These are phyloP conservation scores for Nothophaeocryptopus gaeumannii DNA, from an alignment of 2,329 filamentous ascomycete genomes.

Conservation along the genomic window DNA sequence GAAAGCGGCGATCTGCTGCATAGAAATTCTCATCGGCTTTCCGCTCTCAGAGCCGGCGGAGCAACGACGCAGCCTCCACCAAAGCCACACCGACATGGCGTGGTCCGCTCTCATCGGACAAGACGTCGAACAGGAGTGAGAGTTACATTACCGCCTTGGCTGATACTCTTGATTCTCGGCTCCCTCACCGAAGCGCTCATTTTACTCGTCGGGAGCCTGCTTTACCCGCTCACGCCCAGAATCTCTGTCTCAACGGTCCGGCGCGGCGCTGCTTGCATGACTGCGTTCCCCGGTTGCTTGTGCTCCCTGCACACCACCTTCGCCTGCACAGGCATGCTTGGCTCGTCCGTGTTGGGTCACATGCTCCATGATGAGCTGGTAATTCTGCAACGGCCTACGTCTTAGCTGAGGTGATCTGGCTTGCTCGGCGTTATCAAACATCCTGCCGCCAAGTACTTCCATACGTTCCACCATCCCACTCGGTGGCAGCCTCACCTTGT, in stretches of 20 bases:
- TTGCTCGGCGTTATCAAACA: conserved; percentile 17
- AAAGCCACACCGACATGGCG: no score
- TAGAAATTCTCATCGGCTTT: no score
- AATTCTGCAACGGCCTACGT: background rate
- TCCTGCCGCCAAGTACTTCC: conserved; percentile 10
- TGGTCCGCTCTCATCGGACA: no score
- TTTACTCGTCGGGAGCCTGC: conserved; percentile 1
- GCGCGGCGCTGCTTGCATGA: no score
- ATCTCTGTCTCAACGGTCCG: background rate
- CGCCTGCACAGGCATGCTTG: background rate
- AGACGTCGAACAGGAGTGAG: conserved; percentile 2
- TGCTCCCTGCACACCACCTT: background rate
- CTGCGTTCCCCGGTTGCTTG: conserved; percentile 6
- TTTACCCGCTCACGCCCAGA: background rate
- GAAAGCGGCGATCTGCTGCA: no score
- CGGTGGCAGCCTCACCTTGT: background rate
- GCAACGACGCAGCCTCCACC: no score
- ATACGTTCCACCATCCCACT: conserved; percentile 9
- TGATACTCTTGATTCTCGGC: conserved; percentile 9
- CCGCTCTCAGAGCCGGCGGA: no score
- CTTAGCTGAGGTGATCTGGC: conserved; percentile 2
- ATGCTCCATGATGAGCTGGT: conserved; percentile 7
- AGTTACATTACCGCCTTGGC: conserved; percentile 19
- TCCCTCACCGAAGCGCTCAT: background rate
- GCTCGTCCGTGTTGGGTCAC: conserved; percentile 3